Evolutionary conservation across 2,329 filamentous ascomycete species (phyloP), one percentile per base, ranked within the genome.

Genomic region (Aspergillus neoniger): DNA sequence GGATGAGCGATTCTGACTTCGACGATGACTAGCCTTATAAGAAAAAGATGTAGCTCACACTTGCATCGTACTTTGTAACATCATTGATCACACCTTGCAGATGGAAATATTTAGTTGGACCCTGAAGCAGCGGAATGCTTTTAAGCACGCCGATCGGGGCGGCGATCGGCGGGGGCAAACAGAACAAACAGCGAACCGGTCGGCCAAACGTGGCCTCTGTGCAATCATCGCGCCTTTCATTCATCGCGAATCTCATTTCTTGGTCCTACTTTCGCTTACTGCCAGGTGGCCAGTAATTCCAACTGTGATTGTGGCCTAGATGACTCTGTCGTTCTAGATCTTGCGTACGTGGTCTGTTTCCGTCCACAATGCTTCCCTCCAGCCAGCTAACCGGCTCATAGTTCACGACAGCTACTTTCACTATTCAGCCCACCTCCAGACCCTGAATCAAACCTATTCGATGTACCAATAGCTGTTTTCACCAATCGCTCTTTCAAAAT

Each of bases 1-100:
- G 91, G 91, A 88, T 87, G 12, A 92, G 89, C 69, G 91, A 88
- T 56, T 77, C 74, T 19, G 79, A 81, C 32, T 75, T 74, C 47
- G 77, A 76, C 15, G 76, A 80, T 61, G 79, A 81, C 63, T 78
- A 66, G 58, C 21, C 28, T 6, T 21, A 54, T 19, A 4, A 6
- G 21, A 48, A n/a, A 30, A n/a, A 2, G 15, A n/a, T 28, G 1
- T 9, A 19, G 8, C 17, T 41, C 14, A 14, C 32, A 36, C 32
- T 36, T 53, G 19, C 50, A 41, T 21, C 15, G 4, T 39, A 15
- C 17, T 15, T 15, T 39, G 21, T 19, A 38, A 19, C 32, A 36
- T 36, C 32, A 36, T 36, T 36, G 32, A 4, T 12, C 32, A 36
- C 12, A 4, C 32, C 32, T 4, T 36, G 32, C 32, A 14, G 32